Conservation (phyloP, 2,329 filamentous ascomycete genomes). For the Paradendryphiella salina region DNA sequence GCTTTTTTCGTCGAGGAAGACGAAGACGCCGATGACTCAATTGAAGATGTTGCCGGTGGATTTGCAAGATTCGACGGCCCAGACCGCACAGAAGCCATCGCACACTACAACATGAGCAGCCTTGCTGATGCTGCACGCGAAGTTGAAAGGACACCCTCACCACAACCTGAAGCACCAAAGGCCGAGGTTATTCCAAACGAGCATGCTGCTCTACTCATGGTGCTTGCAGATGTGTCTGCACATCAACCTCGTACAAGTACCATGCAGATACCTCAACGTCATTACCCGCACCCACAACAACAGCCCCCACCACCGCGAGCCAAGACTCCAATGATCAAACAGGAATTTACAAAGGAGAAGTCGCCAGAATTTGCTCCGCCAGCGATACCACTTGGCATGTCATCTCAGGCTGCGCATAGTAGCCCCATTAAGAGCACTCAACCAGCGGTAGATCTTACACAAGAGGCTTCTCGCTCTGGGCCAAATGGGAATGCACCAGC, state of each 20-base stretch:
- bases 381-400: constrained; percentile 17
- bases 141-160: constrained; percentile 40
- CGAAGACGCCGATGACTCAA: constrained; percentile 40
- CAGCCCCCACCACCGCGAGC: constrained; percentile 12
- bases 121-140: constrained; percentile 42
- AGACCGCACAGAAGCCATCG: constrained; percentile 48
- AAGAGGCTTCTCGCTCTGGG: constrained; percentile 12
- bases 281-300: constrained; percentile 9
- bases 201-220: constrained; percentile 47
- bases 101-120: constrained; percentile 43
- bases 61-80: constrained; percentile 51
- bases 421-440: constrained; percentile 21
- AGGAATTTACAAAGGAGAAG: constrained; percentile 17
- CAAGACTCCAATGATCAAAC: constrained; percentile 20
- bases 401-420: constrained; percentile 26
- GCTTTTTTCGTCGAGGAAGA: constrained; percentile 33
- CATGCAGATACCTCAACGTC: constrained; percentile 4
- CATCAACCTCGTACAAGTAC: constrained; percentile 21
- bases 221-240: constrained; percentile 44
- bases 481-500: constrained; percentile 9
- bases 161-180: constrained; percentile 19
- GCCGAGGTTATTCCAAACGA: constrained; percentile 46
- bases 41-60: constrained; percentile 31
- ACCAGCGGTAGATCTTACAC: constrained; percentile 3
- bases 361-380: constrained; percentile 24